A percentile compares a stretch with the other conserved stretches of the same genome.
Conservation (phyloP, 2,329 filamentous ascomycete genomes). For the Xylariaceae sp. region DNA sequence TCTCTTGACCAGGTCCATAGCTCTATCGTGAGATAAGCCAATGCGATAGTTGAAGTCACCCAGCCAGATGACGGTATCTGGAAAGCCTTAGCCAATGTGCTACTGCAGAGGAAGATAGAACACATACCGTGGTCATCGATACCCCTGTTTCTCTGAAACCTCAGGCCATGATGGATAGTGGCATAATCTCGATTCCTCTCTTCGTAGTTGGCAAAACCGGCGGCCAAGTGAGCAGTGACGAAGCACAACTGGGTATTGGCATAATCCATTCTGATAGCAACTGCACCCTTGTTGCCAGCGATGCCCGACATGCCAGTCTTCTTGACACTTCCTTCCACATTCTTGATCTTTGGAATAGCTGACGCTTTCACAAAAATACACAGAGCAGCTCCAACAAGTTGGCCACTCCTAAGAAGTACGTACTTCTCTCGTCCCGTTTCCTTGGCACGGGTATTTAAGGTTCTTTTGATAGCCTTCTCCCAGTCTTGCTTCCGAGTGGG, state of each 20-base stretch:
- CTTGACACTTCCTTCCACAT: slow-evolving; percentile 93
- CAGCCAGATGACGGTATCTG: slow-evolving; percentile 81
- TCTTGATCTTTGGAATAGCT: slow-evolving; percentile 78
- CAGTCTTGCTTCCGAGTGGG: slow-evolving; percentile 78
- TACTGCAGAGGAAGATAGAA: slow-evolving; percentile 6
- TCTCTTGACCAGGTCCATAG: slow-evolving; percentile 67
- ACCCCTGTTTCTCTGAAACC: slow-evolving; percentile 84
- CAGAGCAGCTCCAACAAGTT: slow-evolving; percentile 89
- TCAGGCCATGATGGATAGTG: slow-evolving; percentile 79
- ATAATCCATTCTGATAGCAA: slow-evolving; percentile 92
- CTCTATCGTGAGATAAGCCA: slow-evolving; percentile 73
- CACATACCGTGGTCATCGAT: slow-evolving; percentile 80
- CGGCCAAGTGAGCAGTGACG: slow-evolving; percentile 92
- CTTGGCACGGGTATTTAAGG: slow-evolving; percentile 68
- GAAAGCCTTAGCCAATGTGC: slow-evolving; percentile 17
- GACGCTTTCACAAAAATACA: slow-evolving; percentile 86
- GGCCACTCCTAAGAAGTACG: slow-evolving; percentile 83
- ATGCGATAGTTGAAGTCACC: slow-evolving; percentile 99
- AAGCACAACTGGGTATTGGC: slow-evolving; percentile 91
- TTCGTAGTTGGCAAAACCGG: slow-evolving; percentile 94
- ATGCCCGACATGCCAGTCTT: slow-evolving; percentile 94
- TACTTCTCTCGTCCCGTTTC: slow-evolving; percentile 69
- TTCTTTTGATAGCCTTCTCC: slow-evolving; percentile 76
- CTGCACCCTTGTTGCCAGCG: slow-evolving; percentile 96
- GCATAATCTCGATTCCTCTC: slow-evolving; percentile 91